Base-by-base conservation (phyloP, 306 rosid species). In the Corylus americana region DNA sequence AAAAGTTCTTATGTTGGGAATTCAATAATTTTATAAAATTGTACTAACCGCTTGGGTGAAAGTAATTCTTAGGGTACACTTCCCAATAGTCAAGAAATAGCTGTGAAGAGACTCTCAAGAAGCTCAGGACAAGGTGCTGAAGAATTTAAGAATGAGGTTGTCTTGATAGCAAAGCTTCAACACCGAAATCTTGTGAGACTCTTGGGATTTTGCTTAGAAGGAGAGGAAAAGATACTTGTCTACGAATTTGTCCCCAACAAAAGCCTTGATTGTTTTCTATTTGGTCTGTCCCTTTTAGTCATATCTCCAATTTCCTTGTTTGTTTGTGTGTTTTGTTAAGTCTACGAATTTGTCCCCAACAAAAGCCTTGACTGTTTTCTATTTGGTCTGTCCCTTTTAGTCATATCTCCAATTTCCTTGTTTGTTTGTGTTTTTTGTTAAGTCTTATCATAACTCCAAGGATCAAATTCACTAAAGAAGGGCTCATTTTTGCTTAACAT, bases 131-230 rank as follows among this genome's bases (percentile, higher is more conserved):
- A 84, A 66, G 87, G 83, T 14, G 63, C 74, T 0, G 18, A 29
- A 20, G 84, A 84, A 59, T 84, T 84, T 42, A 81, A 80, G 25
- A 84, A 77, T 77, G 87, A 84, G 31, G 74, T 84, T 73, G 53
- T 55, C 31, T 49, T 77, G 0, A 74, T 84, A 58, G 85, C 87
- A 27, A 73, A 80, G 48, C 82, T 84, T 68, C 87, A 84, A 45
- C 87, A 84, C 16, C 59, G 82, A 59, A 84, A 77, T 77, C 44
- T 84, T 35, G 85, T 80, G 48, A 61, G 79, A 11, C 63, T 80
- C 22, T n/a, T 77, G 35, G 85, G 87, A 84, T 80, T 84, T 37
- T 77, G 85, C 79, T 68, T 84, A 77, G 79, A 80, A 58, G 80
- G 63, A 10, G 74, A 39, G 35, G 82, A 84, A 47, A 84, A 80